Conservation (phyloP, 1,284 basidiomycete genomes). For the Somion occarium region DNA sequence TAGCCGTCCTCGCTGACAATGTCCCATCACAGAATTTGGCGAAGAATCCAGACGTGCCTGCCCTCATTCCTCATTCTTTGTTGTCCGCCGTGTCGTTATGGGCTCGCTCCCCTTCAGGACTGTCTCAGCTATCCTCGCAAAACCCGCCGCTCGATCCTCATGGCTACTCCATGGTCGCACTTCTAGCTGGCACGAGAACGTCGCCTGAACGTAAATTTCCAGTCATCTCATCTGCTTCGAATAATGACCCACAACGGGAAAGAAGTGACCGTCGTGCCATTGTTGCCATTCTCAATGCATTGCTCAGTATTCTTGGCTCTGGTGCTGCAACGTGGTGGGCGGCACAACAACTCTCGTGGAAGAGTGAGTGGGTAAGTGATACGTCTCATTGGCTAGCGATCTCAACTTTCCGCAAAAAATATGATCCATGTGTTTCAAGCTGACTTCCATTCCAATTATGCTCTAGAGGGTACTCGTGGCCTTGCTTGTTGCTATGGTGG, state of each 20-base stretch:
- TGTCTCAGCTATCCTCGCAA: slow-evolving; percentile 35
- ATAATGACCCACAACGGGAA: slow-evolving; percentile 34
- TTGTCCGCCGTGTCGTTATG: slow-evolving; percentile 62
- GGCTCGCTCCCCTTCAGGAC: slow-evolving; percentile 51
- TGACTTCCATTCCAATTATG: slow-evolving; percentile 2
- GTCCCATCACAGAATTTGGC: slow-evolving; percentile 11
- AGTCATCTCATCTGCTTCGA: slow-evolving; percentile 31
- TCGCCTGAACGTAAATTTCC: slow-evolving; percentile 70
- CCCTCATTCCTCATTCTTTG: slow-evolving; percentile 54
- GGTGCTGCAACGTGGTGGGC: slow-evolving; percentile 71
- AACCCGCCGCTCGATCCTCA: slow-evolving; percentile 43
- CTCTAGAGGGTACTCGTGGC: slow-evolving; percentile 58
- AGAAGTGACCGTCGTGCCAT: slow-evolving; percentile 59
- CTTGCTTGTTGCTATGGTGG: slow-evolving; percentile 51
- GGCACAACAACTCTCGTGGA: slow-evolving; percentile 57
- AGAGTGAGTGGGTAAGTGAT: slow-evolving; percentile 62
- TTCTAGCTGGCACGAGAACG: slow-evolving; percentile 70
- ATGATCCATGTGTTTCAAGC: too few species aligned
- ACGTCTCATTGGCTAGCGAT: background rate
- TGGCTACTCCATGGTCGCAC: slow-evolving; percentile 63
- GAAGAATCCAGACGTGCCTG: slow-evolving; percentile 1
- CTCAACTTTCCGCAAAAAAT: background rate
- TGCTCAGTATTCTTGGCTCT: slow-evolving; percentile 63
- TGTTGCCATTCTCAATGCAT: slow-evolving; percentile 61
- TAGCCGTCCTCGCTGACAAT: slow-evolving; percentile 7